phyloP scores from a whole-genome alignment of 176 grass and related monocot species.

The Saccharum spontaneum region DNA sequence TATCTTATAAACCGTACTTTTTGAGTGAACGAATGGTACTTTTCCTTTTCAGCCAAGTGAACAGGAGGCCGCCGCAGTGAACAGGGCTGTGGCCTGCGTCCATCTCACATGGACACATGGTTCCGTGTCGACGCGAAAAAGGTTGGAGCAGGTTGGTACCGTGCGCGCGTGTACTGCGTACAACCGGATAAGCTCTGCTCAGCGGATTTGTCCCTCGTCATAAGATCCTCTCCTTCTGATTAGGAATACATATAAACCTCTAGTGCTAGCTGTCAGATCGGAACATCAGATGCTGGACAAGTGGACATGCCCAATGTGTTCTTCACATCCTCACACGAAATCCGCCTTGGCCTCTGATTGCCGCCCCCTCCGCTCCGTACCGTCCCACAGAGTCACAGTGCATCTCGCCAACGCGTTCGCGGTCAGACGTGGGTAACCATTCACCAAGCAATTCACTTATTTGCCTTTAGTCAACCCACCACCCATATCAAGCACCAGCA shows the following conservation, averaged over 20 bases:
- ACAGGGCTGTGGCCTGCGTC: background rate
- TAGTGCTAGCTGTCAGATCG: background rate
- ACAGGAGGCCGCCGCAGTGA: no score
- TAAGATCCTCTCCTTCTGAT: background rate
- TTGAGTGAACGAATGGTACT: no score
- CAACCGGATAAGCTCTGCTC: background rate
- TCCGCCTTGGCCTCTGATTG: background rate
- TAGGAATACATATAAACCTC: background rate
- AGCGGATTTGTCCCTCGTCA: background rate
- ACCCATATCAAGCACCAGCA: no score
- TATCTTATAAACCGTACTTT: no score
- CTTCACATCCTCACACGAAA: no score
- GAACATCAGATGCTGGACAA: background rate
- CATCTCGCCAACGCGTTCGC: background rate
- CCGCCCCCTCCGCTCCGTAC: background rate
- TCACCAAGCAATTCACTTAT: background rate
- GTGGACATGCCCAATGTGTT: no score
- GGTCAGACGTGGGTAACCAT: background rate
- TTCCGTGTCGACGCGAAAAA: background rate
- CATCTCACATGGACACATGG: background rate
- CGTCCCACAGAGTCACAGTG: background rate
- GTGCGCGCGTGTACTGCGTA: background rate
- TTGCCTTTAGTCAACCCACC: background rate
- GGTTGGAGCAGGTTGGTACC: background rate
- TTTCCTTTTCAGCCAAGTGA: no score